phyloP scores from a whole-genome alignment of 352 stramenopile genomes.

The Bremia lactucae region DNA sequence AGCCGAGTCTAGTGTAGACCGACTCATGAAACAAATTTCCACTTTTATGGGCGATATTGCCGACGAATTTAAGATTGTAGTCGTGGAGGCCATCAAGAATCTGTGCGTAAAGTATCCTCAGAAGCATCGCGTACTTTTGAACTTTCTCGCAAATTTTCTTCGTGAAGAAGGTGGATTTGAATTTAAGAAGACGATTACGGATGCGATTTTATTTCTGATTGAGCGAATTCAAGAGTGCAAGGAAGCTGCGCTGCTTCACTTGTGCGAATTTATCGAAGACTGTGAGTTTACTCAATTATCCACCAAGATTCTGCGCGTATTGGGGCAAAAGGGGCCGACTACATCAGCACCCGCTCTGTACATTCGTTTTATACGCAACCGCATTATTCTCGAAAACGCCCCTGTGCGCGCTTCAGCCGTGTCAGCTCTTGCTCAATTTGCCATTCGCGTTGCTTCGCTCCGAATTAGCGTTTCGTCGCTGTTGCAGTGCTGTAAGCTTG shows the following conservation, averaged over 20 bases:
- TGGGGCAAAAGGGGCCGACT: conserved; percentile 91
- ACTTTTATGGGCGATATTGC: conserved; percentile 98
- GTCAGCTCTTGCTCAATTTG: conserved; percentile 93
- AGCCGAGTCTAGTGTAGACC: conserved; percentile 92
- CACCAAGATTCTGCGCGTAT: conserved; percentile 92
- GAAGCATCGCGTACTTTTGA: conserved; percentile 96
- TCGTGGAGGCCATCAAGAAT: conserved; percentile 95
- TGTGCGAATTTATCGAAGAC: conserved; percentile 99
- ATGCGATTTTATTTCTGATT: conserved; percentile 96
- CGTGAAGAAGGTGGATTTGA: conserved; percentile 94
- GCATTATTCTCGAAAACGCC: conserved; percentile 98
- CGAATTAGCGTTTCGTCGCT: conserved; percentile 89
- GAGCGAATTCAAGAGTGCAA: conserved; percentile 94
- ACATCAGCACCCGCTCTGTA: conserved; percentile 92
- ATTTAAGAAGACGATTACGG: conserved; percentile 99
- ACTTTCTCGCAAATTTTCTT: conserved; percentile 97
- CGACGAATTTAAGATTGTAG: conserved; percentile 99
- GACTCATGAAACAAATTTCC: conserved; percentile 96
- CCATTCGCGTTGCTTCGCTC: conserved; percentile 88
- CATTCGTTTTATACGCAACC: conserved; percentile 99
- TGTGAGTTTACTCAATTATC: conserved; percentile 86
- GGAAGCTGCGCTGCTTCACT: conserved; percentile 92
- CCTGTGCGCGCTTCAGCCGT: conserved; percentile 94
- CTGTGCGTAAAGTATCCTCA: conserved; percentile 97
- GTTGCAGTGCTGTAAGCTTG: conserved; percentile 90